Evolutionary conservation across 805 yeast genomes (phyloP), one percentile per base, ranked within the genome.

Genomic region (Dipodascopsis tothii): DNA sequence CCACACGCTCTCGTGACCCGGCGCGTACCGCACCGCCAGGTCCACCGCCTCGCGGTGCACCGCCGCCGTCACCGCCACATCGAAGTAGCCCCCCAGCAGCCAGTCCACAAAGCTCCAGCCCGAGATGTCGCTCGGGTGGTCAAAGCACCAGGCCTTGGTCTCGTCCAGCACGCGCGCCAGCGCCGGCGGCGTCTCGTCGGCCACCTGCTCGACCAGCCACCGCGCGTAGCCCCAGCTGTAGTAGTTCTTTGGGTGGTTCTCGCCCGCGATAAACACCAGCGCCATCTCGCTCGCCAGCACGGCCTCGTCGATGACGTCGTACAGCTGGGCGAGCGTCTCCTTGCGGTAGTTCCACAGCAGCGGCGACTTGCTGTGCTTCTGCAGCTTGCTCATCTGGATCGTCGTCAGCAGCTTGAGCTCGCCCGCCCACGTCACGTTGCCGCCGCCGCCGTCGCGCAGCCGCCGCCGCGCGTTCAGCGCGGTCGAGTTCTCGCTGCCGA

Each of bases 181-280:
- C 11, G 14, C 9, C 11, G 11, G 9, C 11, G 9, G 11, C 9
- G 14, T 17, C 28, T 44, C 34, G 51, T 37, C 40, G 51, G 49
- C 41, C n/a, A n/a, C n/a, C n/a, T n/a, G n/a, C n/a, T n/a, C 37
- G 22, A 56, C 37, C 17, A 62, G 41, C 59, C 63, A 59, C 22
- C 70, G 58, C 3, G 70, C 60, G 45, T 65, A 61, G n/a, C 60
- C 54, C 67, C 72, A 66, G 0, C 77, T 75, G 43, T 73, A 74
- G 52, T 74, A 74, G 54, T 73, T 75, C 35, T 65, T 54, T 6
- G 69, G 69, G 51, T 74, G 80, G 9, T 56, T 46, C 20, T 46
- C 55, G 0, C 66, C 65, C 0, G 78, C 70, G 5, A 38, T 39
- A 1, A 60, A 42, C 1, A 73, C 61, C 1, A 58, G 42, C 14